Base-by-base conservation (phyloP, 2,329 filamentous ascomycete species). In the Atkinsonella hypoxylon region DNA sequence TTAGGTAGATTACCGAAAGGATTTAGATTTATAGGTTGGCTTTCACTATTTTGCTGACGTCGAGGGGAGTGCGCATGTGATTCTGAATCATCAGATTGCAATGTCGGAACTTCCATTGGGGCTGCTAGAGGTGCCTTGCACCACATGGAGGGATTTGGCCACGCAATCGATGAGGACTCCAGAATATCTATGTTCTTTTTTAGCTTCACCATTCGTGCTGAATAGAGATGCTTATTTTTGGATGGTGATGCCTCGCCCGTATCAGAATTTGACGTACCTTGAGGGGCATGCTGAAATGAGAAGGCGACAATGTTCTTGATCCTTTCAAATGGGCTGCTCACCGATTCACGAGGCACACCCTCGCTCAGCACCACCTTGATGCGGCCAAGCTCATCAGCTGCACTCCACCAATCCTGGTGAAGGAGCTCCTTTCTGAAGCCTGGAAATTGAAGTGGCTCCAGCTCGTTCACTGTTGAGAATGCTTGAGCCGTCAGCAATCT, bases 261-360 rank as follows among this genome's bases (percentile, higher is more conserved):
- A 26, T 26, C 26, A 5, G 26, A 18, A 7, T 8, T 38, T 15
- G 30, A 67, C 74, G 57, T 70, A 91, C 88, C 76, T 50, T 86
- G 68, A 1, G 89, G 88, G 34, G 86, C 89, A 70, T 93, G 87
- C 61, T 93, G 87, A 59, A 94, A 95, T 1, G 88, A 83, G 65
- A 95, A 93, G 13, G 78, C 78, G 22, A 89, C 78, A 43, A 89
- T 67, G 59, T 90, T 87, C 61, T 83, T 85, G 54, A 86, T 70
- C 40, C 81, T 72, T 58, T 87, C 81, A 56, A 86, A 79, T 0
- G 79, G 77, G 41, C 70, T 66, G 2, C 70, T 67, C 1, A 68
- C 51, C 2, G 70, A 77, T 53, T 77, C 72, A 38, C 80, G 71
- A 10, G 75, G 71, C 52, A 89, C 81, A 0, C 86, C 83, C 61